phyloP scores from a whole-genome alignment of 202 grass and related monocot species.

The Alloteropsis angusta region DNA sequence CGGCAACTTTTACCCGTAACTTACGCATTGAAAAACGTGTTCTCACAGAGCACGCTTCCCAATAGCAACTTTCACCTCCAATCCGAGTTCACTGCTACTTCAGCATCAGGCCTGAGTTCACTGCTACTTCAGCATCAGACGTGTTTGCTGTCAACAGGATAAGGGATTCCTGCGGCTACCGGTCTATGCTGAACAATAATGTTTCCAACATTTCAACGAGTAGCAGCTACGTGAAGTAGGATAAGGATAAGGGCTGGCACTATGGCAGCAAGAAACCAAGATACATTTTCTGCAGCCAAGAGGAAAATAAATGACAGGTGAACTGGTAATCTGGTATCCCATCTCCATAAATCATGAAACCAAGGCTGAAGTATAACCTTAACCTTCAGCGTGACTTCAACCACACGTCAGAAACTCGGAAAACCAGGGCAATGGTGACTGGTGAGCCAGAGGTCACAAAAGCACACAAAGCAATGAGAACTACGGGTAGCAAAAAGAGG shows the following conservation, averaged over 20 bases:
- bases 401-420: not conserved
- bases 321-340: slow-evolving; percentile 26
- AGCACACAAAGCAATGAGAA: not conserved
- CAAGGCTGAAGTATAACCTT: not conserved
- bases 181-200: not conserved
- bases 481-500: slow-evolving; percentile 1
- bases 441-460: no score
- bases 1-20: no score
- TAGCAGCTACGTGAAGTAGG: not conserved
- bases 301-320: not conserved
- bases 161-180: not conserved
- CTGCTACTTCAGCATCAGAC: not conserved
- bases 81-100: not conserved
- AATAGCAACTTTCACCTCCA: no score
- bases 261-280: not conserved
- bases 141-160: not conserved
- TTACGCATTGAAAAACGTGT: no score
- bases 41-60: no score
- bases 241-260: not conserved
- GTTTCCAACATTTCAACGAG: not conserved
- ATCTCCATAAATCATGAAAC: not conserved
- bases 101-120: not conserved
- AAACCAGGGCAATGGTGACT: no score
- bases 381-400: not conserved
- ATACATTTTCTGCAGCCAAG: not conserved